A percentile compares a stretch with the other conserved stretches of the same genome.
Conservation (phyloP, 345 rosid genomes). For the Melaleuca alternifolia region DNA sequence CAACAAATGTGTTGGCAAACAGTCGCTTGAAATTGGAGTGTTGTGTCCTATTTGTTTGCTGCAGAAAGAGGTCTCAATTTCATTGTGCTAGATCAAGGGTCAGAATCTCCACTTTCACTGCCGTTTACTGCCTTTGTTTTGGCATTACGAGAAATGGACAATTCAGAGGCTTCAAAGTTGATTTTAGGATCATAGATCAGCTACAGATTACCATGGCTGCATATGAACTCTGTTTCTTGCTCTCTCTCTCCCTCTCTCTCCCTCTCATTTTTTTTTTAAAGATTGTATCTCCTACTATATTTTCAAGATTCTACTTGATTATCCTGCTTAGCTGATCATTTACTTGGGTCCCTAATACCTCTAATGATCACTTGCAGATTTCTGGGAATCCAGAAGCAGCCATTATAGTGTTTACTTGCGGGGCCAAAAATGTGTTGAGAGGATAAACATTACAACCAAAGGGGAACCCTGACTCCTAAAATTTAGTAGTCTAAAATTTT, state of each 20-base stretch:
- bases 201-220: background rate
- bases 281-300: background rate
- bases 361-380: slow-evolving; percentile 30
- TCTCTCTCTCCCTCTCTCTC: background rate
- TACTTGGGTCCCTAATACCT: background rate
- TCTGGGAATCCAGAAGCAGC: slow-evolving; percentile 92
- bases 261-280: too few species aligned
- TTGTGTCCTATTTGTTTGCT: background rate
- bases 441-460: slow-evolving; percentile 87
- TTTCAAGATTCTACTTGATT: background rate
- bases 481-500: background rate
- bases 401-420: slow-evolving; percentile 79
- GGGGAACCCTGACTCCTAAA: slow-evolving; percentile 14
- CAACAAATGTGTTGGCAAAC: background rate
- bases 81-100: background rate
- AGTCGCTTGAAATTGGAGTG: background rate
- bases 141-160: background rate
- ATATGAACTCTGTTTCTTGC: background rate
- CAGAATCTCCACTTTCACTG: background rate
- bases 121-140: background rate
- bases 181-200: background rate
- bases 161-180: background rate
- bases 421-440: slow-evolving; percentile 73
- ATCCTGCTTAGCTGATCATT: background rate
- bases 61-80: background rate